Evolutionary conservation across 2,329 filamentous ascomycete genomes (phyloP).

Genomic region (Arthrobotrys conoides): DNA sequence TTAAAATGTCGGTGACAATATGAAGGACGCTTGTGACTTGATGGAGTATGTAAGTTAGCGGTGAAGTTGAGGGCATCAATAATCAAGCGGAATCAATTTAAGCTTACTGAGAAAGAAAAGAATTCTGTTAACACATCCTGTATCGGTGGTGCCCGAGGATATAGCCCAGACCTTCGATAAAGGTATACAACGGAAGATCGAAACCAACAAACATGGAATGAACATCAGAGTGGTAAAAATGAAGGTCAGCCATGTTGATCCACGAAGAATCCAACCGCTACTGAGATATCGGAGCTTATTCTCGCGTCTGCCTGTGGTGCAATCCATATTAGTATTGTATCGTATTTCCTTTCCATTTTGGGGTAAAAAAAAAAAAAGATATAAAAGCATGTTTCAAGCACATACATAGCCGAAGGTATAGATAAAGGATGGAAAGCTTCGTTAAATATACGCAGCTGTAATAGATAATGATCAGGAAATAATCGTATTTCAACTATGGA

Average conservation of each 20-base stretch:
- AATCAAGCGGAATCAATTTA: neutral
- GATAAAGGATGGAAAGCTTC: conserved; percentile 43
- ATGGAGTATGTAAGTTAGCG: neutral
- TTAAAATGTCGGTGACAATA: conserved; percentile 40
- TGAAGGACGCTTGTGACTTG: conserved; percentile 45
- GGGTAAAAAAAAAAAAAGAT: neutral
- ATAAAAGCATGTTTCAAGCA: too few species aligned
- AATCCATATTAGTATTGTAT: neutral
- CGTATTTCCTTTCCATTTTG: neutral
- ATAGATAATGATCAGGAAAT: conserved; percentile 43
- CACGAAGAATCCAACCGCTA: conserved; percentile 41
- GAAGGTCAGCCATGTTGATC: conserved; percentile 41
- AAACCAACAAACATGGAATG: conserved; percentile 35
- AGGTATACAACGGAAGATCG: conserved; percentile 36
- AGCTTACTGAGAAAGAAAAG: conserved; percentile 48
- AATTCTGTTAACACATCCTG: conserved; percentile 21
- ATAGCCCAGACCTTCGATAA: conserved; percentile 13
- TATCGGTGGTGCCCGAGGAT: neutral
- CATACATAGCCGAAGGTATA: conserved; percentile 51
- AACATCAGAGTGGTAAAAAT: conserved; percentile 43
- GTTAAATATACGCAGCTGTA: conserved; percentile 49
- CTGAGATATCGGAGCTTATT: conserved; percentile 49
- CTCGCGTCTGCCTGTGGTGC: conserved; percentile 32
- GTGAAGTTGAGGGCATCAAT: neutral
- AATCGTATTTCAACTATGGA: conserved; percentile 37